Evolutionary conservation across 805 yeast genomes (phyloP).

Genomic region (Metschnikowia santaceciliae): DNA sequence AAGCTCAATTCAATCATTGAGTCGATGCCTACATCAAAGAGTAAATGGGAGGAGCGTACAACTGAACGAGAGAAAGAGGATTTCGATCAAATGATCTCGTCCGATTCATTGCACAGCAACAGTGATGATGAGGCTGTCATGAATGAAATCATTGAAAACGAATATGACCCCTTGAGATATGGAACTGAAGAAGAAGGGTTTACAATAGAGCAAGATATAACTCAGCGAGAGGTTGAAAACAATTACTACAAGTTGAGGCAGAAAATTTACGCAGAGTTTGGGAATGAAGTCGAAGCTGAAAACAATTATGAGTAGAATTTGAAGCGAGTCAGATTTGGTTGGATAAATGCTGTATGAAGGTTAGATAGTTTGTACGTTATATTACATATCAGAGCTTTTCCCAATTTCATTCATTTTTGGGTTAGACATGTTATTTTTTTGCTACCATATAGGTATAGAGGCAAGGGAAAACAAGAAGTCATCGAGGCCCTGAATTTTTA

Average conservation of each 20-base stretch:
- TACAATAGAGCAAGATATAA: constrained; percentile 38
- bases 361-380: too few species aligned
- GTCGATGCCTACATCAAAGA: constrained; percentile 14
- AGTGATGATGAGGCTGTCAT: constrained; percentile 30
- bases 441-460: neutral
- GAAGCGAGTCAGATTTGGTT: neutral
- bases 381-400: too few species aligned
- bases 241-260: constrained; percentile 58
- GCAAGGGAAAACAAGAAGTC: neutral
- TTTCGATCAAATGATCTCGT: neutral
- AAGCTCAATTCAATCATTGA: constrained; percentile 47
- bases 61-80: neutral
- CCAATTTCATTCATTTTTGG: too few species aligned
- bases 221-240: constrained; percentile 40
- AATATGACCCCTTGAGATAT: constrained; percentile 9
- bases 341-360: neutral
- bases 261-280: constrained; percentile 29
- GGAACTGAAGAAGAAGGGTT: constrained; percentile 21
- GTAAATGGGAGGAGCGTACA: constrained; percentile 5
- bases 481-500: neutral
- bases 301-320: neutral
- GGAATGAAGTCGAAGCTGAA: neutral
- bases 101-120: neutral
- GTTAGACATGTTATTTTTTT: too few species aligned
- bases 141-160: constrained; percentile 44